phyloP scores from a whole-genome alignment of 2,329 filamentous ascomycete genomes.

The Alternaria brassicae region DNA sequence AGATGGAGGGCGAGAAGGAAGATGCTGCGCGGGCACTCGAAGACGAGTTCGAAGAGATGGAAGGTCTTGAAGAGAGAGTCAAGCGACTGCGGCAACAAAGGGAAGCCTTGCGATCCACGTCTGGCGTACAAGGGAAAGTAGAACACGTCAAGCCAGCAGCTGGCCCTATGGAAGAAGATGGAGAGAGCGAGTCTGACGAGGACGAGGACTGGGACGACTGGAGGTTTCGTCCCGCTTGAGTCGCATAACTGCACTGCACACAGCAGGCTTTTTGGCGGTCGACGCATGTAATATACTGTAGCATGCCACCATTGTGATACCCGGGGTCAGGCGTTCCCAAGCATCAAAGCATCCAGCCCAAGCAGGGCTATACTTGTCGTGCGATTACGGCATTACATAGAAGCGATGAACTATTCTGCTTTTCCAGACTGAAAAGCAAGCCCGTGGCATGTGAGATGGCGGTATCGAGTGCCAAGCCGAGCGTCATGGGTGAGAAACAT shows the following conservation, averaged over 20 bases:
- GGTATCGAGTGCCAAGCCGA: slow-evolving; percentile 12
- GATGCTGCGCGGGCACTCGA: slow-evolving; percentile 55
- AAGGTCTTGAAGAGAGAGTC: slow-evolving; percentile 55
- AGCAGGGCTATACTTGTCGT: slow-evolving; percentile 3
- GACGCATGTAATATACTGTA: slow-evolving; percentile 29
- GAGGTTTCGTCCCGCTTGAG: slow-evolving; percentile 47
- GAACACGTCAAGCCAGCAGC: slow-evolving; percentile 17
- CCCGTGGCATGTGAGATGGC: slow-evolving; percentile 3
- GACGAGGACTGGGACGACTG: slow-evolving; percentile 50
- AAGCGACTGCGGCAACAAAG: slow-evolving; percentile 55
- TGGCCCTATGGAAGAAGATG: slow-evolving; percentile 28
- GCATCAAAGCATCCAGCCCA: slow-evolving; percentile 8
- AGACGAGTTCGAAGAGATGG: slow-evolving; percentile 61
- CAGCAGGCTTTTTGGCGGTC: slow-evolving; percentile 16
- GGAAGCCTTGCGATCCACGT: slow-evolving; percentile 50
- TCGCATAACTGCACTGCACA: slow-evolving; percentile 9
- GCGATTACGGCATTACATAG: background rate
- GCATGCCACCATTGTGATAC: slow-evolving; percentile 32
- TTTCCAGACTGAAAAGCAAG: background rate
- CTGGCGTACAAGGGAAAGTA: slow-evolving; percentile 15
- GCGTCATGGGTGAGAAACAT: slow-evolving; percentile 26
- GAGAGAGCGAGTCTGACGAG: slow-evolving; percentile 46
- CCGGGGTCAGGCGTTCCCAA: slow-evolving; percentile 24
- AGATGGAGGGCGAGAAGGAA: slow-evolving; percentile 58
- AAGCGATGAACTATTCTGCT: background rate